phyloP scores from a whole-genome alignment of 2,329 filamentous ascomycete species.

The Ophiostoma montium region DNA sequence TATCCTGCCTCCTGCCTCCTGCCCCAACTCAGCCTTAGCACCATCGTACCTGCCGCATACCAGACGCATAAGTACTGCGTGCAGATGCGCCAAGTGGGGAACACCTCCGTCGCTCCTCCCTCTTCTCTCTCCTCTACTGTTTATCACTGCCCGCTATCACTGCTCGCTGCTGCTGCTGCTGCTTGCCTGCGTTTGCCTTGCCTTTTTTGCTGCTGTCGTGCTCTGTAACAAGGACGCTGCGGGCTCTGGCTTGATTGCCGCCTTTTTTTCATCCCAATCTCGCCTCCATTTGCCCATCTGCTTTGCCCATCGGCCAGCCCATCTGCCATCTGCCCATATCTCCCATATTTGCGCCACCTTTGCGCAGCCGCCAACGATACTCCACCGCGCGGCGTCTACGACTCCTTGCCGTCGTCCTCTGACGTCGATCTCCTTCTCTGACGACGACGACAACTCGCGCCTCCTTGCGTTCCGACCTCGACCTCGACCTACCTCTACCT shows the following conservation, averaged over 20 bases:
- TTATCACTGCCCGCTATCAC: neutral
- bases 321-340: neutral
- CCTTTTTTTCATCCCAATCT: too few species aligned
- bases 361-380: constrained; percentile 4
- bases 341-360: constrained; percentile 4
- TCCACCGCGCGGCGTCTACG: neutral
- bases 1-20: too few species aligned
- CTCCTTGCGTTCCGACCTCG: too few species aligned
- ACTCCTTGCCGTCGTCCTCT: too few species aligned
- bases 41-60: neutral
- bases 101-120: constrained; percentile 1
- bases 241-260: too few species aligned
- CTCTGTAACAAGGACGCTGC: too few species aligned
- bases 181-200: neutral
- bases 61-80: too few species aligned
- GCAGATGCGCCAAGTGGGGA: constrained; percentile 10
- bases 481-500: too few species aligned
- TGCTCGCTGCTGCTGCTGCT: neutral
- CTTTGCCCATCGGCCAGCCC: neutral
- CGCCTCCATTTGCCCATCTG: constrained; percentile 8
- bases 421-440: too few species aligned
- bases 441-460: too few species aligned
- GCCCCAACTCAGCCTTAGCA: neutral
- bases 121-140: constrained; percentile 2
- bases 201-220: too few species aligned